Percentiles rank a stretch among this genome's conserved stretches.
These are phyloP conservation scores for Chlorella sp. DNA, from an alignment of 139 green algal species.

Conservation along the genomic window DNA sequence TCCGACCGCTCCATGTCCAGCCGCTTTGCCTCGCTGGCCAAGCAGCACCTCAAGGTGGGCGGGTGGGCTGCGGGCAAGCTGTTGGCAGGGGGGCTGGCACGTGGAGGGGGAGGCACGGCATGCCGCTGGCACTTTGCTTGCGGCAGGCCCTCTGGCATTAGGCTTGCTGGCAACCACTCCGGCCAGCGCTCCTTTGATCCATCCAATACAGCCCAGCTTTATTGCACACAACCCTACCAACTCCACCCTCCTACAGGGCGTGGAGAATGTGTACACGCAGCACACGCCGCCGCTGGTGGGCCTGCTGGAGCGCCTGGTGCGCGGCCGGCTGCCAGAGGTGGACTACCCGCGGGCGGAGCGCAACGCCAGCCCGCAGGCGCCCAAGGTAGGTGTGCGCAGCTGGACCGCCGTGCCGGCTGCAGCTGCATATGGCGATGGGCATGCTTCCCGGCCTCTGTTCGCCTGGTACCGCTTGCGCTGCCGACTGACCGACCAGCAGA, in stretches of 20 bases:
- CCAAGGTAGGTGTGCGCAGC: not conserved
- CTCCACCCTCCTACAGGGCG: slow-evolving; percentile 48
- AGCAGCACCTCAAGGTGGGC: slow-evolving; percentile 75
- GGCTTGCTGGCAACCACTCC: too few species aligned
- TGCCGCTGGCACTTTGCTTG: not conserved
- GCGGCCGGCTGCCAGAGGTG: slow-evolving; percentile 69
- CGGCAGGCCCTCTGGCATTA: not conserved
- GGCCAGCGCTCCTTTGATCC: not conserved
- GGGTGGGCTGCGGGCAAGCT: too few species aligned
- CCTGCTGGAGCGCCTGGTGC: slow-evolving; percentile 75
- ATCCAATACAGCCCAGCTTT: too few species aligned
- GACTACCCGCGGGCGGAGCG: slow-evolving; percentile 77
- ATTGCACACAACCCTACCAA: too few species aligned
- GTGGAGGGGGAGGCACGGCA: not conserved
- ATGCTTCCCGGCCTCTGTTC: not conserved
- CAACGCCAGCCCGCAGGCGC: slow-evolving; percentile 15
- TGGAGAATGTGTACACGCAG: slow-evolving; percentile 97
- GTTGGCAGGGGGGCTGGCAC: not conserved
- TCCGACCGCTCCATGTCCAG: slow-evolving; percentile 67
- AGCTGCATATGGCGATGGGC: not conserved
- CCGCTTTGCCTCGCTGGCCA: slow-evolving; percentile 63
- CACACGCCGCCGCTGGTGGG: slow-evolving; percentile 87
- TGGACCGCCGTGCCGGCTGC: not conserved
- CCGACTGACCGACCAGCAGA: too few species aligned
- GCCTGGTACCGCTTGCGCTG: too few species aligned